phyloP scores from a whole-genome alignment of 179 eudicot genomes.

The Kewa caespitosa region DNA sequence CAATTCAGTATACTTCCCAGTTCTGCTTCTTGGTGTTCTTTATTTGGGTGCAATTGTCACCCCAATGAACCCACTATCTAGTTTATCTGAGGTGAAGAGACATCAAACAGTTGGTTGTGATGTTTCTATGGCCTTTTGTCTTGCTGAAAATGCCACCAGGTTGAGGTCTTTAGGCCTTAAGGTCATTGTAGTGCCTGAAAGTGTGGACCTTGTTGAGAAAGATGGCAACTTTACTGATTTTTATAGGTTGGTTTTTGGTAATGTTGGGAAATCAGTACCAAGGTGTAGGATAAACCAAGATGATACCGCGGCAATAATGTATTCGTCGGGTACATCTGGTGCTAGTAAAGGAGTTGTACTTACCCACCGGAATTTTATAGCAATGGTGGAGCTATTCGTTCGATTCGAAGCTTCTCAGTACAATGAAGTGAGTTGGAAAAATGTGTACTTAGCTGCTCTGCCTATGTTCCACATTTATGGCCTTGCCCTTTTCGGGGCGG shows the following conservation, averaged over 20 bases:
- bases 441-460: slow-evolving; percentile 62
- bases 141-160: slow-evolving; percentile 27
- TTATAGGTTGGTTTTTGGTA: slow-evolving; percentile 36
- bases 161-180: slow-evolving; percentile 44
- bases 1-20: slow-evolving; percentile 63
- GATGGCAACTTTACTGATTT: slow-evolving; percentile 27
- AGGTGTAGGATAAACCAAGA: slow-evolving; percentile 50
- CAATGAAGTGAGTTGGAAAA: slow-evolving; percentile 34
- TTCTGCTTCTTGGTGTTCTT: slow-evolving; percentile 56
- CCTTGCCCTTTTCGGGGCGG: slow-evolving; percentile 66
- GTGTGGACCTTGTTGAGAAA: slow-evolving; percentile 13
- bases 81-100: slow-evolving; percentile 60
- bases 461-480: slow-evolving; percentile 96
- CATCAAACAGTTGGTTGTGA: slow-evolving; percentile 48
- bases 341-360: slow-evolving; percentile 68
- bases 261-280: slow-evolving; percentile 29
- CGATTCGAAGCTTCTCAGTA: slow-evolving; percentile 78
- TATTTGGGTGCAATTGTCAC: slow-evolving; percentile 70
- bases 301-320: slow-evolving; percentile 67
- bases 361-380: slow-evolving; percentile 62
- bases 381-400: slow-evolving; percentile 67
- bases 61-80: slow-evolving; percentile 74
- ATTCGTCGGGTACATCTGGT: slow-evolving; percentile 81
- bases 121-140: slow-evolving; percentile 39
- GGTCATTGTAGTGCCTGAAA: slow-evolving; percentile 53